phyloP scores from a whole-genome alignment of 441 rosid genomes.

The Syzygium syzygioides region DNA sequence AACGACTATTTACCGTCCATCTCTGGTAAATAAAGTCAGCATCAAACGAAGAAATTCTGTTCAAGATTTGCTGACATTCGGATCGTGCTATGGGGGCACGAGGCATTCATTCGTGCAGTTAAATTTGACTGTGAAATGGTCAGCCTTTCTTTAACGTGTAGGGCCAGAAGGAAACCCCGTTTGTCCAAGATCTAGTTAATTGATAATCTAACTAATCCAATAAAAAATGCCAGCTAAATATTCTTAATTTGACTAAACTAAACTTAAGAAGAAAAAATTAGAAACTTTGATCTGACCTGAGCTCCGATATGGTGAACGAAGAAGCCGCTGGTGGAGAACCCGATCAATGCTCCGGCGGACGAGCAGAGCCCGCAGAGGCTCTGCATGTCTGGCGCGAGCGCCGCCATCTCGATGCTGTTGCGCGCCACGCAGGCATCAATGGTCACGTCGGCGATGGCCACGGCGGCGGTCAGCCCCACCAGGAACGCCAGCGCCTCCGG shows the following conservation, averaged over 20 bases:
- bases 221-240: not conserved
- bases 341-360: conserved; percentile 66
- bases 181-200: not conserved
- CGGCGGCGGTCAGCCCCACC: conserved; percentile 51
- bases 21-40: not conserved
- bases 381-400: conserved; percentile 78
- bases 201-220: not conserved
- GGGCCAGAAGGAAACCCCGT: not conserved
- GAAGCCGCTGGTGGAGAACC: conserved; percentile 46
- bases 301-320: conserved; percentile 66
- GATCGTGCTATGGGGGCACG: not conserved
- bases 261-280: not conserved
- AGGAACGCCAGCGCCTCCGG: conserved; percentile 51
- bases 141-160: not conserved
- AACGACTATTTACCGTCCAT: too few species aligned
- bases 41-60: too few species aligned
- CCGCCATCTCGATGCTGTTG: conserved; percentile 48
- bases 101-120: not conserved
- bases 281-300: conserved; percentile 33
- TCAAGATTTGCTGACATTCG: too few species aligned
- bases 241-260: not conserved
- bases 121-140: not conserved
- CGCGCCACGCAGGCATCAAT: conserved; percentile 84
- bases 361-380: conserved; percentile 76
- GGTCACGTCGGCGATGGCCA: conserved; percentile 80